These are phyloP conservation scores for Pseudogymnoascus verrucosus DNA, from an alignment of 2,329 filamentous ascomycete species.

Conservation along the genomic window DNA sequence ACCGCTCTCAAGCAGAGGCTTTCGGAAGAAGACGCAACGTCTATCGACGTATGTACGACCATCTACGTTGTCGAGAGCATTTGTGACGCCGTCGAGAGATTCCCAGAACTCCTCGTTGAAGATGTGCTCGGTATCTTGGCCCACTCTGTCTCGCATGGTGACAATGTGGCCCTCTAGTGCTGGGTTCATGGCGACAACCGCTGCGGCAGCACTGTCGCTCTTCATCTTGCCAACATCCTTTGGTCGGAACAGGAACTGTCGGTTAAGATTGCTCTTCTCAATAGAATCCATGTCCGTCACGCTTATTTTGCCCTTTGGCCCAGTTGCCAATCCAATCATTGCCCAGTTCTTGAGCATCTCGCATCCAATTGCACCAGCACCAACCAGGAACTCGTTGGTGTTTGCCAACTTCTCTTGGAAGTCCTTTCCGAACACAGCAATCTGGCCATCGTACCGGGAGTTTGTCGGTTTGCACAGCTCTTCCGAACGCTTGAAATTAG, in stretches of 20 bases:
- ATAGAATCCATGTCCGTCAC: slow-evolving; percentile 99
- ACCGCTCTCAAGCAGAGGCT: slow-evolving; percentile 90
- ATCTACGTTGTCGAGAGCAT: slow-evolving; percentile 95
- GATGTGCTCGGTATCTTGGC: slow-evolving; percentile 82
- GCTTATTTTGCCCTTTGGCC: slow-evolving; percentile 78
- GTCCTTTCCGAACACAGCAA: slow-evolving; percentile 88
- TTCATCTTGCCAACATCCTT: slow-evolving; percentile 94
- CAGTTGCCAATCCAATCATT: slow-evolving; percentile 90
- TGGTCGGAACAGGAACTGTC: slow-evolving; percentile 90
- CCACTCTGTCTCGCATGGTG: slow-evolving; percentile 81
- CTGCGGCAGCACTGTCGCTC: slow-evolving; percentile 85
- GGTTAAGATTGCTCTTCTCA: slow-evolving; percentile 96
- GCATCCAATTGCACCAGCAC: slow-evolving; percentile 93
- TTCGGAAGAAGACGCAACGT: slow-evolving; percentile 96
- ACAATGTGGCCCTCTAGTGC: slow-evolving; percentile 81
- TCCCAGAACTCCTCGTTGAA: slow-evolving; percentile 95
- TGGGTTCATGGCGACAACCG: slow-evolving; percentile 93
- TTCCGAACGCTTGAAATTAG: slow-evolving; percentile 65
- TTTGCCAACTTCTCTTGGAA: slow-evolving; percentile 93
- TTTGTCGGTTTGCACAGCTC: slow-evolving; percentile 80
- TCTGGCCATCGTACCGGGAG: slow-evolving; percentile 90
- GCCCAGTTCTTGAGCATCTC: slow-evolving; percentile 99
- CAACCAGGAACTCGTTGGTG: slow-evolving; percentile 86
- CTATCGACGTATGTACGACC: slow-evolving; percentile 94
- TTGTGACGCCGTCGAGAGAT: slow-evolving; percentile 81